Base-by-base conservation (phyloP, 2,329 filamentous ascomycete species). In the Trichoderma atrobrunneum region DNA sequence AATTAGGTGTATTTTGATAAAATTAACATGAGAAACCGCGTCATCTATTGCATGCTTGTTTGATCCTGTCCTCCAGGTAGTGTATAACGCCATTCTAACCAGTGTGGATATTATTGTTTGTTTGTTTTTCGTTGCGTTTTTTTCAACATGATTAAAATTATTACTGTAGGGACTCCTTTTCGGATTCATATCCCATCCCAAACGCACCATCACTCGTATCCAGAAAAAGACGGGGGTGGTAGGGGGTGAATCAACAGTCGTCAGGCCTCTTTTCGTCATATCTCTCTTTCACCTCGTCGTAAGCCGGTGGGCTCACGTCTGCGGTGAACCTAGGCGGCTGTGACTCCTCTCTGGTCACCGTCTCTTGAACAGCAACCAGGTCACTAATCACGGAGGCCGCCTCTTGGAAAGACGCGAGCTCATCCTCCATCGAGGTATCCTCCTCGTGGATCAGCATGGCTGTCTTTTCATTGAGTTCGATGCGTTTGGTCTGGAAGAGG, bases 321-420 rank as follows among this genome's bases (percentile, higher is more conserved):
- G 71, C 63, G 2, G 57, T 39, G 36, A 71, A 36, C 16, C 34
- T 71, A 16, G 48, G 69, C 21, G 67, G 67, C 36, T 21, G 66
- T 3, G n/a, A 8, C 11, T 28, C 36, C 18, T 43, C 54, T 18
- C 36, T 51, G 7, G 11, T 36, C 39, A 63, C 62, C 39, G 75
- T 73, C 24, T 85, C 84, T 70, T 85, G 84, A 2, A 82, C 83
- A 7, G 83, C 79, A 26, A 87, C 81, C 66, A 87, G 80, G 54
- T 84, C 82, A 54, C 82, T 82, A 0, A 87, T 84, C 59, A 86
- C 79, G 7, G 80, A 80, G 7, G 84, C 85, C 2, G 82, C 85
- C 65, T 81, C 81, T 2, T 85, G 82, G 77, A 87, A 85, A 63
- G 83, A 80, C 3, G 84, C 82, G 74, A 87, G 82, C 75, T 87